These are phyloP conservation scores for Porogramme epimiltina DNA, from an alignment of 1,284 basidiomycete genomes.

Conservation along the genomic window DNA sequence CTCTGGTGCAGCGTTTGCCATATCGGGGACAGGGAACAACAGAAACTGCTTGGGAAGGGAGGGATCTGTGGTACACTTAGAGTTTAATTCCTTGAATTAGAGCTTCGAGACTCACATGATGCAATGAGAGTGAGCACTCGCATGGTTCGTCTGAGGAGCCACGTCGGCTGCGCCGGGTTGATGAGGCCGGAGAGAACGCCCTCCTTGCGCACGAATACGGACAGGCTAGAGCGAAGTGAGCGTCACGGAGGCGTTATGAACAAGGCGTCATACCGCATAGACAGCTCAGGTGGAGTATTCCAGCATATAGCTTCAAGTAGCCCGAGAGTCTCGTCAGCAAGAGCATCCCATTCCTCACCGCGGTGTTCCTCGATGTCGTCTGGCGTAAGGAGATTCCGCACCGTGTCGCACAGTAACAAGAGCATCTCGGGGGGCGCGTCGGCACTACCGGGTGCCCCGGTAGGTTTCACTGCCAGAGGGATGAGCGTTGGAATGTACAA, in stretches of 20 bases:
- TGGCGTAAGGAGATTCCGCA: slow-evolving; percentile 41
- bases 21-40: slow-evolving; percentile 27
- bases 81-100: too few species aligned
- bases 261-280: slow-evolving; percentile 40
- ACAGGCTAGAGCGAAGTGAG: slow-evolving; percentile 37
- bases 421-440: slow-evolving; percentile 39
- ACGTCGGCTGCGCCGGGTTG: slow-evolving; percentile 47
- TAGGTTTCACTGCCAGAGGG: slow-evolving; percentile 39
- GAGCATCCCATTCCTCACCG: slow-evolving; percentile 27
- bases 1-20: slow-evolving; percentile 4
- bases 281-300: slow-evolving; percentile 44
- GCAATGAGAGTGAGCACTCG: slow-evolving; percentile 57
- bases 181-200: slow-evolving; percentile 51
- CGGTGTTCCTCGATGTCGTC: slow-evolving; percentile 23
- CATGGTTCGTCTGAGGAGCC: slow-evolving; percentile 47
- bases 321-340: slow-evolving; percentile 45
- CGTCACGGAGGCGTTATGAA: background rate
- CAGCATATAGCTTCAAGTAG: slow-evolving; percentile 58
- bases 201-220: slow-evolving; percentile 38
- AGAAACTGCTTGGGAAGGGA: slow-evolving; percentile 43
- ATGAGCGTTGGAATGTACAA: slow-evolving; percentile 53
- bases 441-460: slow-evolving; percentile 16
- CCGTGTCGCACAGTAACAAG: slow-evolving; percentile 41
- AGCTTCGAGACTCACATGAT: slow-evolving; percentile 45
- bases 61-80: slow-evolving; percentile 30